A percentile compares a stretch with the other conserved stretches of the same genome.
phyloP scores from a whole-genome alignment of 1,284 basidiomycete species.

The Thecaphora thlaspeos region DNA sequence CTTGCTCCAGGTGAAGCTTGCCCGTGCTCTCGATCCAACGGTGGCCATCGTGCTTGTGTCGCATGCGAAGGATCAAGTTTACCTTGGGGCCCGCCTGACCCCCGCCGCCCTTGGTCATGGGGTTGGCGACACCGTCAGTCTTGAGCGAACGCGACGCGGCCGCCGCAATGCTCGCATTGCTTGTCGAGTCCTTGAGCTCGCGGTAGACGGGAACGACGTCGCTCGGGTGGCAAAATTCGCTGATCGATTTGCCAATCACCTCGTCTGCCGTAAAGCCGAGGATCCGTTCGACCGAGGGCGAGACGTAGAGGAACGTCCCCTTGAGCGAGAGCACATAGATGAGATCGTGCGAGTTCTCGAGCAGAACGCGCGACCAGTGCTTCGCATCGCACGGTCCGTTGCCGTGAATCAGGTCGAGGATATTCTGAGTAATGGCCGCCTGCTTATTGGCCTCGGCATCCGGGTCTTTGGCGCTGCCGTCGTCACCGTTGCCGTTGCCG shows the following conservation, averaged over 20 bases:
- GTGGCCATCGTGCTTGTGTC: constrained; percentile 44
- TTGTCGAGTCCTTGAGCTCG: constrained; percentile 77
- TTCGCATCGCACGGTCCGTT: constrained; percentile 34
- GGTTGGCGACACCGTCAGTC: constrained; percentile 42
- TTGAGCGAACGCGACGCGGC: constrained; percentile 44
- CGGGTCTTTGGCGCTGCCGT: constrained; percentile 26
- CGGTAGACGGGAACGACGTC: constrained; percentile 88
- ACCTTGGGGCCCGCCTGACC: constrained; percentile 52
- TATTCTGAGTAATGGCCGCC: constrained; percentile 34
- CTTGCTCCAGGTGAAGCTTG: constrained; percentile 53
- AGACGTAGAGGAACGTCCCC: constrained; percentile 87
- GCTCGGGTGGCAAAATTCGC: constrained; percentile 78
- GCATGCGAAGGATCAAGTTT: constrained; percentile 50
- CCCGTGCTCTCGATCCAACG: constrained; percentile 51
- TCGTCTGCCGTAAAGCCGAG: constrained; percentile 65
- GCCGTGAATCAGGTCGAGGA: constrained; percentile 32
- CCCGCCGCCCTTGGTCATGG: constrained; percentile 49
- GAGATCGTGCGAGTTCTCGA: constrained; percentile 65
- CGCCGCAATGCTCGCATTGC: constrained; percentile 56
- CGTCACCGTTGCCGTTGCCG: constrained; percentile 7
- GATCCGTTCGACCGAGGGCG: constrained; percentile 61
- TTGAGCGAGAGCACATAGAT: constrained; percentile 88
- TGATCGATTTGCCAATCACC: constrained; percentile 74
- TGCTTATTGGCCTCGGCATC: constrained; percentile 32
- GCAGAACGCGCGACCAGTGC: constrained; percentile 46